phyloP scores from a whole-genome alignment of 257 asterid genomes.

The Coffea eugenioides region DNA sequence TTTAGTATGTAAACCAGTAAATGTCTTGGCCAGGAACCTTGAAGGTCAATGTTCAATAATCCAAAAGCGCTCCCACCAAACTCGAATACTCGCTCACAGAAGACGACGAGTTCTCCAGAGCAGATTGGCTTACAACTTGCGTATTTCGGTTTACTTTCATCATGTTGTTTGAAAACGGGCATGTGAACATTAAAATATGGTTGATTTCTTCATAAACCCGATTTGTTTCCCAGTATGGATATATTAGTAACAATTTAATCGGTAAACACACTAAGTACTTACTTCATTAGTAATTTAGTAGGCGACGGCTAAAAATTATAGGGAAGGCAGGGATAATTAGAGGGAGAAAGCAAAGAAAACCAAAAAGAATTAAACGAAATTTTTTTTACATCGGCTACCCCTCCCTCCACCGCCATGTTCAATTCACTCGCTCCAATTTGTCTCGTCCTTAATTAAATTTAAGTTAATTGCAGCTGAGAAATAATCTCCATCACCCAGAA shows the following conservation, averaged over 20 bases:
- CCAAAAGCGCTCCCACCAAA: too few species aligned
- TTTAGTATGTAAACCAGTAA: too few species aligned
- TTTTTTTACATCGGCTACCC: conserved; percentile 16
- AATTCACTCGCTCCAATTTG: conserved; percentile 17
- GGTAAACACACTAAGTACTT: not conserved
- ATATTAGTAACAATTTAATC: not conserved
- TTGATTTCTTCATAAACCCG: not conserved
- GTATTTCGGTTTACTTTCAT: too few species aligned
- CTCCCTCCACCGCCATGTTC: conserved; percentile 13
- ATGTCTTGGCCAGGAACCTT: too few species aligned
- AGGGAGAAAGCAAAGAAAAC: not conserved
- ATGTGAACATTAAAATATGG: not conserved
- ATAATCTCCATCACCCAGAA: not conserved
- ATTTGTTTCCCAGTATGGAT: not conserved
- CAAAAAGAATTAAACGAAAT: not conserved
- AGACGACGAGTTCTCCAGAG: too few species aligned
- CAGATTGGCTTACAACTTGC: too few species aligned
- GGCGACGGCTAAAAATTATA: not conserved
- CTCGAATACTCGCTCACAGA: too few species aligned
- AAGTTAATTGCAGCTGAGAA: not conserved
- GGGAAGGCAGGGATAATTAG: not conserved
- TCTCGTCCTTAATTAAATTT: not conserved
- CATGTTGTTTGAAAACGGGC: too few species aligned
- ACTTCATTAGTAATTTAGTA: not conserved
- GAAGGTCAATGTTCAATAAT: too few species aligned